phyloP scores from a whole-genome alignment of 1,139 yeast genomes.

The Geotrichum carabidarum region DNA sequence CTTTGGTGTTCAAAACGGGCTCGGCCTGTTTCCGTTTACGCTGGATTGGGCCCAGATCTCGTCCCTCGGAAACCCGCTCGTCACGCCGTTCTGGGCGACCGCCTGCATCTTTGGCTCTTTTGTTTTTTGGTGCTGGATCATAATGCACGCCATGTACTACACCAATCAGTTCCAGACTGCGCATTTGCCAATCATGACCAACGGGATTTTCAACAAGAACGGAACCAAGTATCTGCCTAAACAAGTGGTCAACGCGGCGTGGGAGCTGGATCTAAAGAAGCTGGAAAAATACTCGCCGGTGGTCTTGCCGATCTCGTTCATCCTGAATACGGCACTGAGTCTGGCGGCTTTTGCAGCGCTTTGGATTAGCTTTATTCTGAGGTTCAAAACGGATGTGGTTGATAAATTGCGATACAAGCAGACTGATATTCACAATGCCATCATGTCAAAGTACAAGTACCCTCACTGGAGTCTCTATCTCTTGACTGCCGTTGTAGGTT shows the following conservation, averaged over 20 bases:
- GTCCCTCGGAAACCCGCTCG: conserved; percentile 42
- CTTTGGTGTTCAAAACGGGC: conserved; percentile 49
- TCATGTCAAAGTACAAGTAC: conserved; percentile 46
- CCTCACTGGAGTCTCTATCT: conserved; percentile 49
- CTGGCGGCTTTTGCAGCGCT: conserved; percentile 51
- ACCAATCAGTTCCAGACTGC: conserved; percentile 43
- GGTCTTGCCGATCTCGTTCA: conserved; percentile 48
- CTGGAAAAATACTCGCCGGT: conserved; percentile 43
- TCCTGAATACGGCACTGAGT: conserved; percentile 30
- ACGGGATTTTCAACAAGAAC: conserved; percentile 40
- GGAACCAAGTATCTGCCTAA: conserved; percentile 40
- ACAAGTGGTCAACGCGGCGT: conserved; percentile 41
- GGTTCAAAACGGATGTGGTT: background rate
- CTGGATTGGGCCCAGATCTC: conserved; percentile 45
- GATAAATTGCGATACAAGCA: conserved; percentile 23
- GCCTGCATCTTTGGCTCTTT: conserved; percentile 44
- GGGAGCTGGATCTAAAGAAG: conserved; percentile 38
- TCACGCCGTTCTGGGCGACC: conserved; percentile 49
- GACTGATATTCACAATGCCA: conserved; percentile 50
- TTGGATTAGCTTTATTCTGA: conserved; percentile 44
- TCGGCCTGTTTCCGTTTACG: conserved; percentile 50
- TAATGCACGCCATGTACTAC: conserved; percentile 40
- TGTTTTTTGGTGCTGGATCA: conserved; percentile 37
- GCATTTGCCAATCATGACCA: conserved; percentile 44
- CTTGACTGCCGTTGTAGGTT: conserved; percentile 39